Base-by-base conservation (phyloP, 2,329 filamentous ascomycete genomes). In the Salinomyces thailandicus region DNA sequence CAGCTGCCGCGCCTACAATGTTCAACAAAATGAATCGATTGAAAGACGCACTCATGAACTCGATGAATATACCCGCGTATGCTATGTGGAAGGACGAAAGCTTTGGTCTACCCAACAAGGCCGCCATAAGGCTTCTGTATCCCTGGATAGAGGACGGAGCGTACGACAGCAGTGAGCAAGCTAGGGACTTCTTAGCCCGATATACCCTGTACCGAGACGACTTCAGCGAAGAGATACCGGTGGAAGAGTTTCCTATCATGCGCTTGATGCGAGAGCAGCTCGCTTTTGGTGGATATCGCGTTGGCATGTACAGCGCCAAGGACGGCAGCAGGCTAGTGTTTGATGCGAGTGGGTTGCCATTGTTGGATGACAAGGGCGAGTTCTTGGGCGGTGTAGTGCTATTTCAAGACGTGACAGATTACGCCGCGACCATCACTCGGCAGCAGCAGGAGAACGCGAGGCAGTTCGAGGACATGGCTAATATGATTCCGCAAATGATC, bases 21-120 rank as follows among this genome's bases (percentile, higher is more conserved):
- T 68, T 85, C 16, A 77, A 83, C 49, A 89, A 86, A 54, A 74
- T 83, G 37, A 75, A 73, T 5, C 67, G 78, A 34, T 75, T 89
- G 63, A 87, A 86, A 56, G 81, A 87, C 53, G 81, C 81, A 1
- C 67, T 87, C 14, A 62, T 89, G 5, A 81, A 85, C 52, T 82
- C 77, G 26, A 82, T 83, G 17, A 72, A 76, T 42, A 77, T 84
- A 53, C 82, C 83, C 0, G 79, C 85, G 15, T 64, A 86, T 30
- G 79, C 80, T 16, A 82, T 86, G 76, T 87, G 83, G 83, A 81
- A 79, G 52, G 83, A 89, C 46, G 75, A 80, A 36, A 80, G 74
- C 32, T 76, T 85, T 31, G 77, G 75, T 0, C 77, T 85, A 29
- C 78, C 81, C 3, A 89, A 89, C 51, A 73, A 72, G 47, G 79